These are phyloP conservation scores for Blepharisma stoltei DNA, from an alignment of 73 alveolate species.

Conservation along the genomic window DNA sequence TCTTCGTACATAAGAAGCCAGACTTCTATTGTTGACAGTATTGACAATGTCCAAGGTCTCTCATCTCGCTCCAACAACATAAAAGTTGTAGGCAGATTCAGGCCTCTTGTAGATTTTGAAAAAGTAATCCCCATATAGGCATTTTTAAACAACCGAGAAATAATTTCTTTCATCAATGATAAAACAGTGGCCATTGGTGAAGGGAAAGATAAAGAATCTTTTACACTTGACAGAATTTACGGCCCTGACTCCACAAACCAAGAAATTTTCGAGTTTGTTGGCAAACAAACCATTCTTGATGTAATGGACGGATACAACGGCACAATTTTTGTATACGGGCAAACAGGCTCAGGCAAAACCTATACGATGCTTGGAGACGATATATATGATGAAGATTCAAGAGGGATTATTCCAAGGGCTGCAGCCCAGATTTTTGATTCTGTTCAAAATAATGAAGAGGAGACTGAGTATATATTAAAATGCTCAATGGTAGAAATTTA, in stretches of 20 bases:
- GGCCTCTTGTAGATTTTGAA: no score
- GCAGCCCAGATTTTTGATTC: conserved; percentile 17
- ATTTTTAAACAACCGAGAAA: no score
- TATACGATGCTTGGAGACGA: conserved; percentile 33
- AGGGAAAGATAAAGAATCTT: neutral
- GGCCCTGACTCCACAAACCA: neutral
- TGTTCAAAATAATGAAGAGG: conserved; percentile 33
- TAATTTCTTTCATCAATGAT: no score
- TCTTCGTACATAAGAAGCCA: no score
- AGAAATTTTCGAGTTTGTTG: conserved; percentile 23
- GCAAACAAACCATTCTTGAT: conserved; percentile 27
- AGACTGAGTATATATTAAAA: conserved; percentile 31
- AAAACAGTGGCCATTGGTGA: neutral
- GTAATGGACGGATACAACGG: conserved; percentile 36
- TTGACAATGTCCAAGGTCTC: no score
- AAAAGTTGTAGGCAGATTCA: no score
- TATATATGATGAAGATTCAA: neutral
- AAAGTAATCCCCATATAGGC: no score
- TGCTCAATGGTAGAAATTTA: conserved; percentile 36
- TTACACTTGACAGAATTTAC: neutral
- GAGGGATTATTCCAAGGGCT: conserved; percentile 31
- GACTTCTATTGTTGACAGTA: no score
- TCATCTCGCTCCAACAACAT: no score
- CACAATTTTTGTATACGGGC: conserved; percentile 37
- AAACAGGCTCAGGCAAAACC: conserved; percentile 41